Conservation (phyloP, 805 yeast genomes). For the Sugiyamaella marilandica region DNA sequence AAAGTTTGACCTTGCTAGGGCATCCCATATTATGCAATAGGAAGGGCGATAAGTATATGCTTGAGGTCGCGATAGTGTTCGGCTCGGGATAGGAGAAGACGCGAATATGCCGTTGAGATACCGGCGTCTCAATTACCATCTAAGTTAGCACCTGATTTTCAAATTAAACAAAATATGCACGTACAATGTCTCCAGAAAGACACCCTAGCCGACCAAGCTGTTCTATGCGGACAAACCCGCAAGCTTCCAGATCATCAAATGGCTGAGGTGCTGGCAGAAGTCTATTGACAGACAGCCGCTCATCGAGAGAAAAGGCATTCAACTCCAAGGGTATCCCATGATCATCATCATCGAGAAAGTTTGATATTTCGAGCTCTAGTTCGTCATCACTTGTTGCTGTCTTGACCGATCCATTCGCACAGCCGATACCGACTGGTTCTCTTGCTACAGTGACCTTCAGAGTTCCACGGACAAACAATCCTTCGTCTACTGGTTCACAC, state of each 20-base stretch:
- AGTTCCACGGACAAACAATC: conserved; percentile 38
- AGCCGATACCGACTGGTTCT: not conserved
- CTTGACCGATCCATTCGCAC: conserved; percentile 2
- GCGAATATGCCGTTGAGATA: conserved; percentile 34
- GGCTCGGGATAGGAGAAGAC: conserved; percentile 65
- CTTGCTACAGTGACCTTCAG: conserved; percentile 56
- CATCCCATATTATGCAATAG: conserved; percentile 46
- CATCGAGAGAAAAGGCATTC: conserved; percentile 6
- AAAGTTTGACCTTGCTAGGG: conserved; percentile 29
- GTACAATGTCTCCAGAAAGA: conserved; percentile 64
- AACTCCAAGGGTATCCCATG: conserved; percentile 4
- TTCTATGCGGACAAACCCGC: conserved; percentile 43
- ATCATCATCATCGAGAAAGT: conserved; percentile 13
- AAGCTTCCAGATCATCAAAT: conserved; percentile 43
- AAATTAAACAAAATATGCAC: not conserved
- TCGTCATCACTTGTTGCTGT: conserved; percentile 13
- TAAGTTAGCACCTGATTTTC: not conserved
- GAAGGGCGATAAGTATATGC: conserved; percentile 59
- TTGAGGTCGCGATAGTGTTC: conserved; percentile 37
- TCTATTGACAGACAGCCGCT: conserved; percentile 12
- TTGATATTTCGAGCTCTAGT: conserved; percentile 23
- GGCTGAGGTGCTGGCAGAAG: conserved; percentile 23
- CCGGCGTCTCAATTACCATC: not conserved
- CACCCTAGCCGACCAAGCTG: conserved; percentile 55
- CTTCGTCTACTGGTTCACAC: conserved; percentile 75